Conservation (phyloP, 768 basidiomycete genomes). For the Sporobolomyces pararoseus region DNA sequence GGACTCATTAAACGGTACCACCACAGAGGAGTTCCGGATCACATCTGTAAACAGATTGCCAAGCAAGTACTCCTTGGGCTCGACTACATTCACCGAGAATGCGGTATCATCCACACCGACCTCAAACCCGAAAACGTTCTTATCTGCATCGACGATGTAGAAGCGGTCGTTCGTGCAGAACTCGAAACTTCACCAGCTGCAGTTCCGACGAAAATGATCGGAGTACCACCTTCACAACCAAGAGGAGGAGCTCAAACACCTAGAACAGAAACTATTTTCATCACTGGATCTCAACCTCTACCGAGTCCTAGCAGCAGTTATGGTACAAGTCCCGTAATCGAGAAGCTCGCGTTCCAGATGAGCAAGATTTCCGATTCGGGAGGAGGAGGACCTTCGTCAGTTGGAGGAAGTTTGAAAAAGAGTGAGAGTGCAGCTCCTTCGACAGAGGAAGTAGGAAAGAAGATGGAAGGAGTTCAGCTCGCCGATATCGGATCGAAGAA, state of each 20-base stretch:
- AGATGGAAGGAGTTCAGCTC: slow-evolving; percentile 52
- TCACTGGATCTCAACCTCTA: slow-evolving; percentile 88
- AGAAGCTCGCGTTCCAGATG: slow-evolving; percentile 90
- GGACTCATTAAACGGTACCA: slow-evolving; percentile 95
- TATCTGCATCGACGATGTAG: slow-evolving; percentile 94
- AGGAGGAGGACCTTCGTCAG: slow-evolving; percentile 40
- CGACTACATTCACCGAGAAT: slow-evolving; percentile 96
- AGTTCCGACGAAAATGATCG: slow-evolving; percentile 67
- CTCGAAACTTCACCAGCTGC: slow-evolving; percentile 54
- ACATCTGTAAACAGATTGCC: slow-evolving; percentile 87
- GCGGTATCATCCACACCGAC: slow-evolving; percentile 96
- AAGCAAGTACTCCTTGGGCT: slow-evolving; percentile 92
- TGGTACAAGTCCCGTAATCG: slow-evolving; percentile 68
- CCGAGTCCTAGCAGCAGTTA: slow-evolving; percentile 67
- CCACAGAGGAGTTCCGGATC: slow-evolving; percentile 94
- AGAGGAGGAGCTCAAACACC: slow-evolving; percentile 96
- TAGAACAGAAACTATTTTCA: slow-evolving; percentile 69
- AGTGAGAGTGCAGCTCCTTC: slow-evolving; percentile 46
- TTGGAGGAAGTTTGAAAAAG: slow-evolving; percentile 49
- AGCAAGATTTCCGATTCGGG: slow-evolving; percentile 65
- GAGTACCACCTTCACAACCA: slow-evolving; percentile 80
- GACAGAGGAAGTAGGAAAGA: slow-evolving; percentile 57
- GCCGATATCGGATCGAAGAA: slow-evolving; percentile 41
- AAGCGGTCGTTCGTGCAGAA: slow-evolving; percentile 72
- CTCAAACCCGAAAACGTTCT: slow-evolving; percentile 98